phyloP scores from a whole-genome alignment of 2,329 filamentous ascomycete species.

The Aspergillus flavus region DNA sequence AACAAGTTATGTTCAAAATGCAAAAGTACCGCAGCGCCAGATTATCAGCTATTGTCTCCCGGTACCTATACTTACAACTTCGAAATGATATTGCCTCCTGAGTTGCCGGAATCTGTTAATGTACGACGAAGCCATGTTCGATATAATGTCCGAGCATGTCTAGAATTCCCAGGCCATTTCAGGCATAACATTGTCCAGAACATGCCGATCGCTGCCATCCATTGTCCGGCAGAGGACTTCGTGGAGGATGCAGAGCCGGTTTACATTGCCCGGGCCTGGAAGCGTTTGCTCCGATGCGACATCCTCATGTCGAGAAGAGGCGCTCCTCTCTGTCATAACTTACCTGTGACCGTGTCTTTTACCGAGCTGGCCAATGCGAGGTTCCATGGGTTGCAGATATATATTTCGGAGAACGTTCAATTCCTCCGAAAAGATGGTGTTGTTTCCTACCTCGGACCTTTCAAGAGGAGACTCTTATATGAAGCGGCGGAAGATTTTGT shows the following conservation, averaged over 20 bases:
- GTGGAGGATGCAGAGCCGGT: conserved; percentile 18
- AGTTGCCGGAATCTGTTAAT: conserved; percentile 16
- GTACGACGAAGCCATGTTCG: conserved; percentile 15
- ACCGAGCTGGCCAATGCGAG: conserved; percentile 11
- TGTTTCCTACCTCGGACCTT: conserved; percentile 15
- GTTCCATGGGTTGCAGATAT: conserved; percentile 15
- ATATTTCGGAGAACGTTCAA: conserved; percentile 18
- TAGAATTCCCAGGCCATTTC: conserved; percentile 10
- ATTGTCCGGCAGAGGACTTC: conserved; percentile 17
- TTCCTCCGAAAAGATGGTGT: conserved; percentile 15
- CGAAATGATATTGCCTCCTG: conserved; percentile 18
- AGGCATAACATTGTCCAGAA: conserved; percentile 6
- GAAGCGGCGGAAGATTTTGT: conserved; percentile 9
- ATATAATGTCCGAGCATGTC: conserved; percentile 16
- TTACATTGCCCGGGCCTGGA: conserved; percentile 13
- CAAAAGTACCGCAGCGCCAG: not conserved
- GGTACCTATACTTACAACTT: conserved; percentile 17
- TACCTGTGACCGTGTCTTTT: conserved; percentile 15
- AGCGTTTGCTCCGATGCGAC: conserved; percentile 12
- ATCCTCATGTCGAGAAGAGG: conserved; percentile 15
- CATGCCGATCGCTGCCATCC: conserved; percentile 13
- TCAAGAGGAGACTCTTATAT: conserved; percentile 14
- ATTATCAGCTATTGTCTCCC: conserved; percentile 7
- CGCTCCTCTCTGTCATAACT: conserved; percentile 12
- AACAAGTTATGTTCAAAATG: conserved; percentile 1